Base-by-base conservation (phyloP, 129 eudicot genomes). In the Escallonia herrerae region DNA sequence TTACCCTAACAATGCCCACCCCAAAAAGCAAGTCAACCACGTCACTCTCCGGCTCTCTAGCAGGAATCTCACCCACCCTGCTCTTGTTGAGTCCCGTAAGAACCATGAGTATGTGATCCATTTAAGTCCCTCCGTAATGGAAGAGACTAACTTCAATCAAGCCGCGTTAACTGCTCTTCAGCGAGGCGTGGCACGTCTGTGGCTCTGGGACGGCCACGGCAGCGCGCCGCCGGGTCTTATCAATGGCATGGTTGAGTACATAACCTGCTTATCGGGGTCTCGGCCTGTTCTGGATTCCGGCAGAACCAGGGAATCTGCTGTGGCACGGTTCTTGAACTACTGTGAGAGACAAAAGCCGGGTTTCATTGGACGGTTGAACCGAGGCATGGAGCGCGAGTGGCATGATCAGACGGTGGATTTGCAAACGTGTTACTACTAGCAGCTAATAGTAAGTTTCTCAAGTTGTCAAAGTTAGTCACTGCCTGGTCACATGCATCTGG, bases 191-290 rank as follows among this genome's bases (percentile, higher is more conserved):
- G 78, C 80, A 2, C 64, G 79, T 9, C 64, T 85, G 3, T 80
- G 87, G 94, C 47, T 89, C 1, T 78, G 81, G 80, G 78, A 83
- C 61, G 75, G 81, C 2, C 47, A 66, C 1, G 83, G 87, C 37
- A 40, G 15, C 2, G 56, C 83, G 15, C 94, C 96, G 3, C 3
- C 46, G 15, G 50, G 3, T 38, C 44, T 89, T 54, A n/a, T 72
- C 4, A 65, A 83, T 41, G 96, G 94, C 13, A 63, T 85, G 53
- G 91, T 89, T 5, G 93, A 83, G 64, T 83, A 82, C 47, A 49
- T 89, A 46, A 71, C 66, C 47, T 42, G 43, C 48, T 73, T 67
- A 60, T 72, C 72, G 0, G 77, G 74, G 5, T 74, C 68, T 5
- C 33, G 0, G 5, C 7, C 8, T 6, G 46, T 40, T 40, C 2